Base-by-base conservation (phyloP, 768 basidiomycete genomes). In the Boletus rubropictus region DNA sequence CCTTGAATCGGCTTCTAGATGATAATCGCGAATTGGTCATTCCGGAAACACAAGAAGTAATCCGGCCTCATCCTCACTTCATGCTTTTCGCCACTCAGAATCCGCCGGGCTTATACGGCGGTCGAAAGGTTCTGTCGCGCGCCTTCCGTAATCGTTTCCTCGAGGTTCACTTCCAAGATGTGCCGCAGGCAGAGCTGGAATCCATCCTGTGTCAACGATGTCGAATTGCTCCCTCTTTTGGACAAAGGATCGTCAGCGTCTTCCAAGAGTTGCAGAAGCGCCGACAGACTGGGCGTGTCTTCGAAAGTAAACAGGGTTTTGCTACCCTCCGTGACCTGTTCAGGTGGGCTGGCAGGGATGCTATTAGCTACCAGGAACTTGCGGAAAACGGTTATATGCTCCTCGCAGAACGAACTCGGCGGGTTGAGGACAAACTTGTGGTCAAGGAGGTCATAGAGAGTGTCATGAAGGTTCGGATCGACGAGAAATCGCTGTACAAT, bases 1-100 rank as follows among this genome's bases (percentile, higher is more conserved):
- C 96, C 0, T 79, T 99, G 31, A 99, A 99, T 64, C 83, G 96
- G 22, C 76, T 99, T 7, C 77, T 99, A 25, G 96, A 99, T 63
- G 96, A 99, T 62, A 99, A 99, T 56, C 84, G 96, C 39, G 96
- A 99, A 64, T 74, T 99, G 18, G 78, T 97, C 36, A 86, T 99
- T 43, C 89, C 95, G 0, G 96, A 98, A 65, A 98, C 96, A 0
- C 89, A 92, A 51, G 96, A 99, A 66, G 82, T 98, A 20, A 79
- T 99, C 29, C 79, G 76, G 10, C 96, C 96, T 1, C 95, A 98
- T 66, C 84, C 91, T 1, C 84, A 91, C 62, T 99, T 98, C 72
- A 91, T 97, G 84, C 77, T 99, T 8, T 99, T 99, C 63, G 93
- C 95, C 4, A 97, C 96, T 0, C 96, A 98, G 66, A 98, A 99